Conservation (phyloP, 2,329 filamentous ascomycete species). For the Lasiodiplodia citricola region DNA sequence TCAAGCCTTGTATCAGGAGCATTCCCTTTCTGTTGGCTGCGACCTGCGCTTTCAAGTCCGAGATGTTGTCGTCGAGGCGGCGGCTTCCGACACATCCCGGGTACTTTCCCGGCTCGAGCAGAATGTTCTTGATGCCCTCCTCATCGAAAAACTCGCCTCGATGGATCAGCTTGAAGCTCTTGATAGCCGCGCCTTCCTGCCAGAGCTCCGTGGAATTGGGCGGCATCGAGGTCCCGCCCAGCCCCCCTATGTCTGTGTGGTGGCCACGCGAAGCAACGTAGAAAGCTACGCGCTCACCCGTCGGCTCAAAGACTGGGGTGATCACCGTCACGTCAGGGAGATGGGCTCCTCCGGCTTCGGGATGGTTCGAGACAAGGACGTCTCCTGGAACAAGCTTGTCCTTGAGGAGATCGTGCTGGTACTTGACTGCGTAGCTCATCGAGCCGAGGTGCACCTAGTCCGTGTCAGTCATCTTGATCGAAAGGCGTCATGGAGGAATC, state of each 20-base stretch:
- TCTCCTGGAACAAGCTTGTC: conserved; percentile 34
- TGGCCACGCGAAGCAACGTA: conserved; percentile 37
- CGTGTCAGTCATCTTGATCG: background rate
- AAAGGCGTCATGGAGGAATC: background rate
- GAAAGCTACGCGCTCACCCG: conserved; percentile 33
- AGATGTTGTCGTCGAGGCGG: conserved; percentile 41
- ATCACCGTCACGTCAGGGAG: conserved; percentile 39
- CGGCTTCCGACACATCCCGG: conserved; percentile 41
- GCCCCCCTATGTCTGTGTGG: conserved; percentile 38
- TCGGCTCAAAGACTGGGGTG: conserved; percentile 34
- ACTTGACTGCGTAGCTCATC: conserved; percentile 36
- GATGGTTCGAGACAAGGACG: conserved; percentile 37
- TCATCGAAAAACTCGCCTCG: conserved; percentile 45
- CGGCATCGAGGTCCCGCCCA: conserved; percentile 49
- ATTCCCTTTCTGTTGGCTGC: conserved; percentile 43
- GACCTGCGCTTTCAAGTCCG: conserved; percentile 44
- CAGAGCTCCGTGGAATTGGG: conserved; percentile 53
- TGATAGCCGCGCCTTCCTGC: conserved; percentile 55
- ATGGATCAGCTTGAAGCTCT: conserved; percentile 47
- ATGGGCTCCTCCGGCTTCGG: conserved; percentile 37
- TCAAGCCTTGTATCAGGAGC: conserved; percentile 42
- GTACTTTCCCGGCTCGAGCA: conserved; percentile 36
- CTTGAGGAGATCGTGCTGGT: conserved; percentile 34
- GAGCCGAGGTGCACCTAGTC: conserved; percentile 31
- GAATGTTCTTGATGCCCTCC: conserved; percentile 36